Evolutionary conservation across 768 basidiomycete species (phyloP), one percentile per base, ranked within the genome.

Genomic region (Boletus eberwhitei): DNA sequence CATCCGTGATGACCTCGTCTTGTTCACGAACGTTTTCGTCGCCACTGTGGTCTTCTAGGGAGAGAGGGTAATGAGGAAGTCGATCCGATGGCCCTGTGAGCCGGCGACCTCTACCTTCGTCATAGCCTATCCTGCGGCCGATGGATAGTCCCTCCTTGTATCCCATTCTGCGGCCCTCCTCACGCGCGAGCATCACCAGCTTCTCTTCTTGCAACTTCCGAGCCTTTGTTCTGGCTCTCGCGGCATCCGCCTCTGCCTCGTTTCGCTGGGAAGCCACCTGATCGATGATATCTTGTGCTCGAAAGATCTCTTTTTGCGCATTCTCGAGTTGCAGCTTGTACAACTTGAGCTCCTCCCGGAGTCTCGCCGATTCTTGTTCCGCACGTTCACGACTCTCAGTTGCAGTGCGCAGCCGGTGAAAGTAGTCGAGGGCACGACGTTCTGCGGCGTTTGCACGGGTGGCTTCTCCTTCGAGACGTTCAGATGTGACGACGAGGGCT

Each of bases 271-370:
- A 63, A 43, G 77, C 74, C 29, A 77, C 67, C 46, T 74, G 72
- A 64, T 74, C 71, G 34, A 80, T 70, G 37, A 77, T 69, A 24
- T 73, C 72, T 48, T 77, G 75, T 0, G 75, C 77, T 2, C 75
- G 70, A 40, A 67, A 64, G 26, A 81, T 74, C 56, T 80, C 77
- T 31, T 69, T 67, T 56, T 78, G 75, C 0, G 78, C 78, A 55
- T 70, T 76, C 17, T 76, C 74, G 47, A 76, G 69, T 55, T 80
- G 75, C 8, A 74, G 49, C 60, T 78, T 77, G 67, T 80, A 78
- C 56, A 77, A 52, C 46, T 70, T 72, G 36, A 81, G 66, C 55
- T 80, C 79, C 58, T 79, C 76, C 40, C 65, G 64, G 4, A 70
- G 65, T 35, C 73, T 66, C 13, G 71, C 66, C 0, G 68, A 58